Evolutionary conservation across 164 flowering plant genomes (phyloP), one percentile per base, ranked within the genome.

Genomic region (Vitis labrusca): DNA sequence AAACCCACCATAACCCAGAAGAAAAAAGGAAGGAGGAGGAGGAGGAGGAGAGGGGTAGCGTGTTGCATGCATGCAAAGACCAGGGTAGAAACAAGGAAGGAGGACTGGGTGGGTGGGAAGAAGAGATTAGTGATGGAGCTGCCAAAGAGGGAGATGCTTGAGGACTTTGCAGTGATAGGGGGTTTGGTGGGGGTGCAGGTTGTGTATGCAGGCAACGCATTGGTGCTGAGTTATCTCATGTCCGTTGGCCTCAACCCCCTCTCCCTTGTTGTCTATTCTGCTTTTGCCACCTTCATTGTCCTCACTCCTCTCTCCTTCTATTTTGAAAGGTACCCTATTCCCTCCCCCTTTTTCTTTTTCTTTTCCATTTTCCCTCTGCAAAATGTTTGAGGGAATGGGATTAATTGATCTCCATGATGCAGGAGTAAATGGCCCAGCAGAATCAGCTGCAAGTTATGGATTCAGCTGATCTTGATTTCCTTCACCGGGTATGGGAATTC

Each of bases 351-450:
- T 73, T 4, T 17, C 27, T 44, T 19, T 73, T 4, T 17, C 27
- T 44, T 19, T 65, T 53, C 17, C 10, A 7, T 17, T 71, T 17
- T 30, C 1, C 9, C 29, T 51, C 50, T 8, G 23, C 2, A 23
- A 23, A 23, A 23, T 23, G 2, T 67, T 49, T 32, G 14, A 55
- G 10, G 14, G 37, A 11, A 5, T 65, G 17, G 16, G 63, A 14
- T 48, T n/a, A 3, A 32, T 29, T 61, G 55, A n/a, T 60, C 10
- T 61, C 12, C 53, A 16, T 17, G 32, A 55, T 79, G 81, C 84
- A 94, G 97, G 85, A 78, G 70, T 9, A 69, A 75, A 59, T 91
- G 98, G 96, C 97, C 97, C 0, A 71, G 61, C 65, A 72, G 78
- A 68, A 53, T 90, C 17, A 79, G 72, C 16, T 64, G 70, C 19